Percentiles rank a stretch among this genome's conserved stretches.
Evolutionary conservation across 164 flowering plant genomes (phyloP).

Genomic region (Protea cynaroides): DNA sequence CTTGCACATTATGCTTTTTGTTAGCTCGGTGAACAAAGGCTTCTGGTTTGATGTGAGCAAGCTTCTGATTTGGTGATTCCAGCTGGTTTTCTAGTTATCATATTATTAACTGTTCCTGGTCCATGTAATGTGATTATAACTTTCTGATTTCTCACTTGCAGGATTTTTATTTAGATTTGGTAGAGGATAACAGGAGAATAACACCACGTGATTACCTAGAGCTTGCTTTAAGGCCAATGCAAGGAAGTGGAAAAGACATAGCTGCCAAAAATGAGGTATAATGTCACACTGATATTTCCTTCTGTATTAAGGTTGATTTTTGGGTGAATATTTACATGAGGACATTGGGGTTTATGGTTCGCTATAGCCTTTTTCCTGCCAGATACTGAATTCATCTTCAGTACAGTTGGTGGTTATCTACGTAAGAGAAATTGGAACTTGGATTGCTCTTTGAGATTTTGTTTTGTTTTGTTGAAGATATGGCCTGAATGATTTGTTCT

Average conservation of each 20-base stretch:
- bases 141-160: slow-evolving; percentile 20
- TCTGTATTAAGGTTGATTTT: background rate
- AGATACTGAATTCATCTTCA: background rate
- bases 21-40: no score
- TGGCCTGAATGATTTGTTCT: background rate
- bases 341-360: background rate
- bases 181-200: slow-evolving; percentile 77
- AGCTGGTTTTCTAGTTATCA: background rate
- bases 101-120: background rate
- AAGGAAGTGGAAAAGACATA: slow-evolving; percentile 70
- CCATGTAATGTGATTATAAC: background rate
- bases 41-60: background rate
- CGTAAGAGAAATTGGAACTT: slow-evolving; percentile 1
- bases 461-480: background rate
- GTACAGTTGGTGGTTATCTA: background rate
- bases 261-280: slow-evolving; percentile 89
- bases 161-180: slow-evolving; percentile 93
- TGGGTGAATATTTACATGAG: background rate
- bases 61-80: background rate
- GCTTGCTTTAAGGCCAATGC: slow-evolving; percentile 85
- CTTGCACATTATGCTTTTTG: no score
- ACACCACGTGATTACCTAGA: slow-evolving; percentile 98
- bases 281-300: background rate
- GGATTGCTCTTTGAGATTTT: background rate
- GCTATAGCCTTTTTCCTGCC: background rate